Conservation (phyloP, 345 rosid species). For the Draba incana region DNA sequence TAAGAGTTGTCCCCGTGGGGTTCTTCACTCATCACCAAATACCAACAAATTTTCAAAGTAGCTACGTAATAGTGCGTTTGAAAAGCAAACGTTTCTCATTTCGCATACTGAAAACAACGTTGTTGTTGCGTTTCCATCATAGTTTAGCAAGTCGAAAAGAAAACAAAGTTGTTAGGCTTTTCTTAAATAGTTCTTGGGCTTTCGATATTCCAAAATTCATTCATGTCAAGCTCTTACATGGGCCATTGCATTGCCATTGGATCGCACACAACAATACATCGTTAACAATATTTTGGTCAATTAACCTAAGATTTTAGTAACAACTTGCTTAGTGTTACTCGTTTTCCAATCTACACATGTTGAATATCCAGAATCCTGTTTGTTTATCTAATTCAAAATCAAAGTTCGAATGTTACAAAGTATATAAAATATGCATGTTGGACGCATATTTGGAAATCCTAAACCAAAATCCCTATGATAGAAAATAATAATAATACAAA, state of each 20-base stretch:
- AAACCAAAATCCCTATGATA: background rate
- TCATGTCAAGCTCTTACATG: constrained; percentile 13
- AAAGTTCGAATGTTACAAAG: background rate
- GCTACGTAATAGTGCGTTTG: background rate
- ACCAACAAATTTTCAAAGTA: background rate
- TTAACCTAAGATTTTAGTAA: too few relatives aligned
- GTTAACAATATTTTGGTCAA: too few relatives aligned
- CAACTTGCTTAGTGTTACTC: too few relatives aligned
- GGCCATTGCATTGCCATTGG: background rate
- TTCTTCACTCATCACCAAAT: background rate
- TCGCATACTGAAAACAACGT: background rate
- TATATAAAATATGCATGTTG: background rate
- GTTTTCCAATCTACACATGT: background rate
- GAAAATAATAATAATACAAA: too few relatives aligned
- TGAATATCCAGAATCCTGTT: background rate
- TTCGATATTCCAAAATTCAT: background rate
- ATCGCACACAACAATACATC: too few relatives aligned
- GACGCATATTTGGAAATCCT: background rate
- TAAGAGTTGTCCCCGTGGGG: background rate
- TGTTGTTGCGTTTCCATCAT: too few relatives aligned
- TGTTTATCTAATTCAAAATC: background rate
- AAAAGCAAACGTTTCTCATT: background rate
- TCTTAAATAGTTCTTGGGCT: background rate
- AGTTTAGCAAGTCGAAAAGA: too few relatives aligned
- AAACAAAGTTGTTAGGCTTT: background rate